Evolutionary conservation across 352 stramenopile genomes (phyloP).

Genomic region (Globisporangium carolinianum): DNA sequence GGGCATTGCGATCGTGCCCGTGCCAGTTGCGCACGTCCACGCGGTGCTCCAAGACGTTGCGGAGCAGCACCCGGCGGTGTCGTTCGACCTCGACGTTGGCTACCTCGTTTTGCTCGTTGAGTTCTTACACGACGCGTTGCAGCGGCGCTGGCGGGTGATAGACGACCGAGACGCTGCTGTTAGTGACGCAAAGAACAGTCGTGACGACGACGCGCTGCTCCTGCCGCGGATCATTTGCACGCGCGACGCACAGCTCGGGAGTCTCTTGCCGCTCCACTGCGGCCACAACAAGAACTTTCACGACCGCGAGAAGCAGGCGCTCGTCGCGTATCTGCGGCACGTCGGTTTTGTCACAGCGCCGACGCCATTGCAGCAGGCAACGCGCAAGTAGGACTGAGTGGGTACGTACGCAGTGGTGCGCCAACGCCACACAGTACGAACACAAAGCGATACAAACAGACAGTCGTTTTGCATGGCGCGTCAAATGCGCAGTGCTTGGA

Average conservation of each 20-base stretch:
- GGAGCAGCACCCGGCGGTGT: constrained; percentile 50
- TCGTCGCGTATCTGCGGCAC: constrained; percentile 50
- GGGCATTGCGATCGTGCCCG: constrained; percentile 56
- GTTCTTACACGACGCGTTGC: constrained; percentile 63
- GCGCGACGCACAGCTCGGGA: constrained; percentile 31
- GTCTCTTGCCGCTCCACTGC: constrained; percentile 67
- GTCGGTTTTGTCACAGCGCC: constrained; percentile 23
- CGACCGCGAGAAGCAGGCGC: constrained; percentile 58
- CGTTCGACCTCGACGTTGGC: constrained; percentile 71
- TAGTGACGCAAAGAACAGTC: neutral
- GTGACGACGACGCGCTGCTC: constrained; percentile 4
- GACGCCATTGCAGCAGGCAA: neutral
- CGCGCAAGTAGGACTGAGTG: no score
- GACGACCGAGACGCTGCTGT: constrained; percentile 19
- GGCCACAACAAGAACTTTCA: constrained; percentile 84
- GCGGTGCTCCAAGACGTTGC: constrained; percentile 38
- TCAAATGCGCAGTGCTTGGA: no score
- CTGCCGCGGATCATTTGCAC: constrained; percentile 28
- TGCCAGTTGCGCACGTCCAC: constrained; percentile 52
- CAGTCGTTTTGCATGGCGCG: no score
- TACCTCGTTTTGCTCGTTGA: constrained; percentile 72
- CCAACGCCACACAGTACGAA: no score
- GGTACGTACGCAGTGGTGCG: no score
- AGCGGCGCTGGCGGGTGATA: constrained; percentile 38
- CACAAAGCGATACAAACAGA: no score